These are phyloP conservation scores for Euphorbia celastroides DNA, from an alignment of 441 rosid species.

Conservation along the genomic window DNA sequence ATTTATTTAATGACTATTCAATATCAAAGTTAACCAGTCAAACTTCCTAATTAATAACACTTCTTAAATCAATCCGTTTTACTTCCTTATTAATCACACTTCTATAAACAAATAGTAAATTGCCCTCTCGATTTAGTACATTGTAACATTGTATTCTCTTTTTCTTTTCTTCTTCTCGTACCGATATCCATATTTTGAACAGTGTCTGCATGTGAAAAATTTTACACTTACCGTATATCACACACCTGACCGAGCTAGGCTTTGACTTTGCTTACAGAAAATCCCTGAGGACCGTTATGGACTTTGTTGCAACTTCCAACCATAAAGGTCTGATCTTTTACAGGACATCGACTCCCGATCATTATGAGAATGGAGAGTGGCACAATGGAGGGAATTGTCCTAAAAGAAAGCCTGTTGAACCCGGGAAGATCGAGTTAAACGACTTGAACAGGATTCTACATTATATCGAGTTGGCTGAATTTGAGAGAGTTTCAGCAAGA, in stretches of 20 bases:
- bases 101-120: too few species aligned
- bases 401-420: slow-evolving; percentile 42
- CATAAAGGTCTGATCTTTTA: slow-evolving; percentile 56
- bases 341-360: slow-evolving; percentile 84
- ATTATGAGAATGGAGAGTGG: slow-evolving; percentile 94
- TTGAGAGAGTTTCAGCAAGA: slow-evolving; percentile 40
- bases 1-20: too few species aligned
- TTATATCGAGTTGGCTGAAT: slow-evolving; percentile 48
- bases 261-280: slow-evolving; percentile 66
- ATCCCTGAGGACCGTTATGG: slow-evolving; percentile 46
- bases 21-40: too few species aligned
- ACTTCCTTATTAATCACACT: too few species aligned
- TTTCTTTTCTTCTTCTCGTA: too few species aligned
- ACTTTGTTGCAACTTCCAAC: slow-evolving; percentile 47
- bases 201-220: too few species aligned
- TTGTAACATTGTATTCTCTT: too few species aligned
- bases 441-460: slow-evolving; percentile 51
- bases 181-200: too few species aligned
- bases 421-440: slow-evolving; percentile 37
- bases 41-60: too few species aligned
- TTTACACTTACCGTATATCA: too few species aligned
- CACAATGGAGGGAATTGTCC: slow-evolving; percentile 76
- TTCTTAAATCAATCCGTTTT: too few species aligned
- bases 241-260: slow-evolving; percentile 58
- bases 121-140: too few species aligned